Base-by-base conservation (phyloP, 257 asterid species). In the Apocynum venetum region DNA sequence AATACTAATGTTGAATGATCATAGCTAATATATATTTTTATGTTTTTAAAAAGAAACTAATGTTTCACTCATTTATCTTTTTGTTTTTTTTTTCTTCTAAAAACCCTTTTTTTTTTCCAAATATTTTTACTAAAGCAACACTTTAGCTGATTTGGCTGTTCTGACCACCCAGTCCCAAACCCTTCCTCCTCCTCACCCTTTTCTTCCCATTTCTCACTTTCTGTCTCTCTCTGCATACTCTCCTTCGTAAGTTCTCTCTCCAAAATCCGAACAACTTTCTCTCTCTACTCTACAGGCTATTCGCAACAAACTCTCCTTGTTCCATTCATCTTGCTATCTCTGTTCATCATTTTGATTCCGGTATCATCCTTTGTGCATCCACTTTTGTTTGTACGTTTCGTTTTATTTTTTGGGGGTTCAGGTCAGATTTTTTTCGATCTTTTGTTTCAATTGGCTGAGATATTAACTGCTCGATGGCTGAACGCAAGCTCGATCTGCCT, bases 151-250 rank as follows among this genome's bases (percentile, higher is more conserved):
- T 85, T 86, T 88, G 87, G 89, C 77, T 80, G 84, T 84, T 85
- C 83, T 85, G 89, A 85, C 93, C 91, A 88, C 89, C 93, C 96
- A 90, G 85, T 86, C 96, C 89, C 96, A 90, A 86, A 87, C 96
- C 89, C 96, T 71, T 49, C 82, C 75, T 78, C 63, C 80, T 60
- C 82, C 76, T 77, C 41, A 43, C 74, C 80, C 65, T 72, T 61
- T 40, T 36, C 61, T 52, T 47, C 57, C 40, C 81, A 25, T 40
- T 67, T 51, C 44, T 12, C 77, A 40, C 43, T 60, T 70, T 71
- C 75, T 71, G 59, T 73, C 43, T 41, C 47, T 78, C 20, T 25
- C 38, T 11, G 55, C 69, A 17, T 44, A 48, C 72, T 71, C 72
- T 59, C 72, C 46, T 48, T 65, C 49, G 48, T 40, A 8, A 20